Conservation (phyloP, 1,139 yeast genomes). For the Debaryomyces sp. region DNA sequence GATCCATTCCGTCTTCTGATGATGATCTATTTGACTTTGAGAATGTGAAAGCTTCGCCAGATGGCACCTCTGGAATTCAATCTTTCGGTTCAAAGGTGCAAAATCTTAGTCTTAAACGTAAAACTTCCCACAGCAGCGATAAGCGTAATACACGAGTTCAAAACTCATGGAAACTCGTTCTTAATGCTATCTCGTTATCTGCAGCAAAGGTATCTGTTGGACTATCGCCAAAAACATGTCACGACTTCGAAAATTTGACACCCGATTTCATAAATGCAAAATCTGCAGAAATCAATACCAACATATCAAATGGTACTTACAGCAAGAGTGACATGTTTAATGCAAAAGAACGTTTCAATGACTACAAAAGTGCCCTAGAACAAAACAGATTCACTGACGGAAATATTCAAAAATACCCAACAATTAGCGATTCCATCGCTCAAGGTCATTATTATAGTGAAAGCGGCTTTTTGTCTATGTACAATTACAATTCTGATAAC, state of each 20-base stretch:
- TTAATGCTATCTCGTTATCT: constrained; percentile 50
- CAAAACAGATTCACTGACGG: background rate
- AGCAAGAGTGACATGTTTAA: background rate
- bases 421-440: constrained; percentile 1
- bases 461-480: constrained; percentile 10
- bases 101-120: background rate
- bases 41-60: background rate
- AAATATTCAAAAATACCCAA: constrained; percentile 4
- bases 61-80: constrained; percentile 6
- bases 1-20: background rate
- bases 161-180: constrained; percentile 40
- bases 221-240: constrained; percentile 22
- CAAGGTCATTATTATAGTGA: constrained; percentile 8
- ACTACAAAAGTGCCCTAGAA: background rate
- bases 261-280: constrained; percentile 28
- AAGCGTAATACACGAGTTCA: background rate
- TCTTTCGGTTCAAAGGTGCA: constrained; percentile 9
- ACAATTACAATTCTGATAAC: constrained; percentile 10
- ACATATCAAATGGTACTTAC: too few species aligned
- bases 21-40: background rate
- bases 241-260: constrained; percentile 23
- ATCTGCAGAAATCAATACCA: background rate
- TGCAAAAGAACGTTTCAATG: background rate
- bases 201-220: constrained; percentile 58
- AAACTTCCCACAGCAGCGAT: background rate